Evolutionary conservation across 257 asterid genomes (phyloP), one percentile per base, ranked within the genome.

Genomic region (Solanum boliviense): DNA sequence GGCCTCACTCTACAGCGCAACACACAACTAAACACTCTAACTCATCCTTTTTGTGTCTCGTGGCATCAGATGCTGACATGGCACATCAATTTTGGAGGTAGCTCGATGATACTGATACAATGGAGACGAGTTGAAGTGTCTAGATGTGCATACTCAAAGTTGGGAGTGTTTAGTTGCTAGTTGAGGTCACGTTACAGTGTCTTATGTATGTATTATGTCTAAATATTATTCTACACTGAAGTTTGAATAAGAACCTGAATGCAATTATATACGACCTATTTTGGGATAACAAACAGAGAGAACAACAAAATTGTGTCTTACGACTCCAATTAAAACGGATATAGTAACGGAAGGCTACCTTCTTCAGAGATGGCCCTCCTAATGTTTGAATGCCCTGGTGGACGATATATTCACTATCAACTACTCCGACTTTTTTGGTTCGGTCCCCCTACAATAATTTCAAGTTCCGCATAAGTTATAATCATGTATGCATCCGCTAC

Each of bases 371-470:
- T 62, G 90, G 93, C 41, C 99, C 99, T n/a, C 99, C 99, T 88
- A 97, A 88, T 46, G 99, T 96, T 91, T 96, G 98, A 93, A 94
- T 97, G 62, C 99, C 93, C 92, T 97, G 99, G 93, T 97, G 99
- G 88, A 96, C 93, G 38, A 97, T 44, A 88, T 92, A 97, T 89
- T 96, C 98, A 76, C 98, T 93, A 88, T 97, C 99, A 90, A 97
- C 98, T 75, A 97, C 93, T 88, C 99, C 99, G 25, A 97, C 99
- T 67, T 94, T 97, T 89, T 91, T 92, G 23, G 95, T 90, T 46
- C 98, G 96, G 87, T 95, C 98, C 13, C 99, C 99, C 99, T 95
- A 86, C 44, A 86, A 56, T 34, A 85, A 75, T 46, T 11, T 48
- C 71, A 48, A 18, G 70, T 82, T 27, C 16, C 41, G 0, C 44